phyloP scores from a whole-genome alignment of 2,329 filamentous ascomycete genomes.

The Penicillium sp. region DNA sequence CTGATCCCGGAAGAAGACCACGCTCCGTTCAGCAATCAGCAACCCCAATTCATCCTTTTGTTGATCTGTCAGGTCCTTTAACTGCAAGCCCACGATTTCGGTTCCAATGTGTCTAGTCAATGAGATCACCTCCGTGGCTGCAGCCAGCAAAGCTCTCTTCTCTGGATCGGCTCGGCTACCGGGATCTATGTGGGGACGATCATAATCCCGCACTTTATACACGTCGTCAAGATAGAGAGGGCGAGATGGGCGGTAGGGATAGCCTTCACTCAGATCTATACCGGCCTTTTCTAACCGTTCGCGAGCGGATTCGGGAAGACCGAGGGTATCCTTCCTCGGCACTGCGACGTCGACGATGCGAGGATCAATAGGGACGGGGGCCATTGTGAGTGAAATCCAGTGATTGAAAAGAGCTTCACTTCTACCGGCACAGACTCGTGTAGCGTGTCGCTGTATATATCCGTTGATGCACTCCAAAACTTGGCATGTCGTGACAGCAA shows the following conservation, averaged over 20 bases:
- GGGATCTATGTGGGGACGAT: slow-evolving; percentile 59
- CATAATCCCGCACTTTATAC: slow-evolving; percentile 62
- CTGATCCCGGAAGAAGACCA: slow-evolving; percentile 69
- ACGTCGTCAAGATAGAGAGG: slow-evolving; percentile 72
- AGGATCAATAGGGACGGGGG: slow-evolving; percentile 62
- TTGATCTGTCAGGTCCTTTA: slow-evolving; percentile 61
- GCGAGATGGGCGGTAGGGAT: slow-evolving; percentile 68
- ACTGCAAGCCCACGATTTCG: slow-evolving; percentile 63
- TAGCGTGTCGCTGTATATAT: neutral
- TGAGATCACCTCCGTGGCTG: slow-evolving; percentile 64
- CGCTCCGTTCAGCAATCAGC: slow-evolving; percentile 63
- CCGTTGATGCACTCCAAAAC: neutral
- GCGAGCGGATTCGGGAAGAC: slow-evolving; percentile 59
- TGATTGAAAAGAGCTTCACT: neutral
- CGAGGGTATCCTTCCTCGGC: slow-evolving; percentile 65
- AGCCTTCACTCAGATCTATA: slow-evolving; percentile 68
- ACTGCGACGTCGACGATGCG: slow-evolving; percentile 64
- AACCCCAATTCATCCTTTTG: slow-evolving; percentile 65
- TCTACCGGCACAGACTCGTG: neutral
- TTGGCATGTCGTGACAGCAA: slow-evolving; percentile 5
- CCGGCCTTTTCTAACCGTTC: slow-evolving; percentile 66
- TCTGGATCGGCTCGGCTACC: slow-evolving; percentile 65
- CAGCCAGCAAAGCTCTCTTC: slow-evolving; percentile 61
- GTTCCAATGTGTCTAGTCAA: slow-evolving; percentile 65
- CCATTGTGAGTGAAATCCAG: slow-evolving; percentile 41